These are phyloP conservation scores for Podospora pseudoanserina DNA, from an alignment of 495 filamentous ascomycete genomes.

Conservation along the genomic window DNA sequence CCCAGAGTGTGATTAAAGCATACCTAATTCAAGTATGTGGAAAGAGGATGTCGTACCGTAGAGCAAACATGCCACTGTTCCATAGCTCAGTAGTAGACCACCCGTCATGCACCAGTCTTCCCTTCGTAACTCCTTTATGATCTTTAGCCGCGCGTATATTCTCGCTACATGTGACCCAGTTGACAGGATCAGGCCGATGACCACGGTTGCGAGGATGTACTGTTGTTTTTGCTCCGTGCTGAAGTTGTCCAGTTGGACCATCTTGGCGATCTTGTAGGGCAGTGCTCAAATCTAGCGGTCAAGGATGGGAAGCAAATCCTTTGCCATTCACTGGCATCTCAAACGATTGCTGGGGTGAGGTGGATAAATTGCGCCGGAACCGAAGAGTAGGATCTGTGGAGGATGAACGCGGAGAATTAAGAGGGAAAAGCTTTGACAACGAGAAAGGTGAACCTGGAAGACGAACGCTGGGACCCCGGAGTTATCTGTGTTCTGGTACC, in stretches of 20 bases:
- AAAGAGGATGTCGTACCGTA: not conserved
- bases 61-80: slow-evolving; percentile 2
- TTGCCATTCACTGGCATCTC: not conserved
- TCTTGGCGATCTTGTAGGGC: not conserved
- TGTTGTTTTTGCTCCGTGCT: slow-evolving; percentile 9
- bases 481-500: not conserved
- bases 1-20: too few relatives aligned
- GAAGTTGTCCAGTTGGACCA: slow-evolving; percentile 17
- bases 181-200: slow-evolving; percentile 14
- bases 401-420: not conserved
- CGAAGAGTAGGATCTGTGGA: not conserved
- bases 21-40: not conserved
- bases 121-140: slow-evolving; percentile 1
- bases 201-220: slow-evolving; percentile 13
- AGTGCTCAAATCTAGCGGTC: not conserved
- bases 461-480: not conserved
- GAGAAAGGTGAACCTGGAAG: not conserved
- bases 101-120: slow-evolving; percentile 18
- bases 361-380: not conserved
- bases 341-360: not conserved
- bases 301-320: not conserved
- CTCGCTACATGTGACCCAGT: slow-evolving; percentile 5
- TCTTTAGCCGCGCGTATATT: slow-evolving; percentile 8
- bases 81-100: slow-evolving; percentile 13
- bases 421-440: not conserved